Evolutionary conservation across 2,329 filamentous ascomycete genomes (phyloP).

Genomic region (Didymella segeticola): DNA sequence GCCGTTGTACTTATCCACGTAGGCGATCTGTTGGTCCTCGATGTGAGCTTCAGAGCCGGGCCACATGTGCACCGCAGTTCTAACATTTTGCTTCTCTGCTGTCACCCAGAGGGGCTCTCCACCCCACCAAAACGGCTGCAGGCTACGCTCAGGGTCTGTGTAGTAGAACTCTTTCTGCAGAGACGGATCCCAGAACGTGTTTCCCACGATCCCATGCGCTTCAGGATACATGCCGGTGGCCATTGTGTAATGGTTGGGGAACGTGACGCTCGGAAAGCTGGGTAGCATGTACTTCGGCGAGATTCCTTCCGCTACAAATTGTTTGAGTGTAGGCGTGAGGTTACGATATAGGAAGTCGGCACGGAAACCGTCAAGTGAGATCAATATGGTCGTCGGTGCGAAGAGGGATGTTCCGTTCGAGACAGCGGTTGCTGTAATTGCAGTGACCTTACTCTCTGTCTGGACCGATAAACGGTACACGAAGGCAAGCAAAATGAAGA

Average conservation of each 20-base stretch:
- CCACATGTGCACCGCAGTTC: conserved; percentile 96
- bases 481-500: conserved; percentile 62
- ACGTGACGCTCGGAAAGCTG: conserved; percentile 94
- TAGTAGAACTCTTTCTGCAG: conserved; percentile 85
- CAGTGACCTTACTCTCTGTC: conserved; percentile 23
- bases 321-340: conserved; percentile 80
- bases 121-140: conserved; percentile 91
- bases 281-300: conserved; percentile 93
- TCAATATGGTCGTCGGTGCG: conserved; percentile 87
- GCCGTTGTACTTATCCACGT: conserved; percentile 84
- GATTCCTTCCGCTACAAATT: conserved; percentile 81
- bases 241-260: conserved; percentile 92
- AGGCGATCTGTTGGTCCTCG: conserved; percentile 73
- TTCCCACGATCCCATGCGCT: conserved; percentile 89
- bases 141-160: conserved; percentile 75
- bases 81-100: conserved; percentile 80
- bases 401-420: conserved; percentile 90
- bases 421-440: conserved; percentile 43
- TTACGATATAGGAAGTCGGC: conserved; percentile 88
- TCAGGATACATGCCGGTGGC: conserved; percentile 93
- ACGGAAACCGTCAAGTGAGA: conserved; percentile 94
- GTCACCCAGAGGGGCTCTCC: conserved; percentile 95
- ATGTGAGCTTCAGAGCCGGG: conserved; percentile 92
- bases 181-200: conserved; percentile 89
- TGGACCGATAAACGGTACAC: conserved; percentile 62